Conservation (phyloP, 2,329 filamentous ascomycete species). For the Aspergillus niger region DNA sequence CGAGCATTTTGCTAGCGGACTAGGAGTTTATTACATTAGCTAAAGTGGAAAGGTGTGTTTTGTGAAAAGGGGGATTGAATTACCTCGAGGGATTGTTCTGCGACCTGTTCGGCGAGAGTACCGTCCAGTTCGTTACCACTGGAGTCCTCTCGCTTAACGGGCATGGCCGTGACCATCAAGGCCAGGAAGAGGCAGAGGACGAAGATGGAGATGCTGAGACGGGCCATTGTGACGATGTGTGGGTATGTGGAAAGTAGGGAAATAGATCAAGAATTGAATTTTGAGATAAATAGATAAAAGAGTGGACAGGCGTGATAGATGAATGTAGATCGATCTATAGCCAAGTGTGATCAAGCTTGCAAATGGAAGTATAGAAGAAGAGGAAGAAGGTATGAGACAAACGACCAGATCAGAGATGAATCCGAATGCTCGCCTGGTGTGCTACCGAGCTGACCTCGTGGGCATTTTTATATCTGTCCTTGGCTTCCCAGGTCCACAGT, state of each 20-base stretch:
- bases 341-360: not conserved
- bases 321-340: constrained; percentile 10
- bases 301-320: constrained; percentile 18
- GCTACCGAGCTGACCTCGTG: not conserved
- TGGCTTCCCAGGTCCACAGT: not conserved
- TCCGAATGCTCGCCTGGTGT: not conserved
- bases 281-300: constrained; percentile 10
- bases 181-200: constrained; percentile 34
- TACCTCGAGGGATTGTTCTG: constrained; percentile 24
- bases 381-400: not conserved
- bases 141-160: constrained; percentile 20
- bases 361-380: not conserved
- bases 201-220: constrained; percentile 33
- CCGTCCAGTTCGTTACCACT: not conserved
- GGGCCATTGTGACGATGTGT: constrained; percentile 30
- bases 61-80: not conserved
- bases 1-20: constrained; percentile 22
- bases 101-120: not conserved
- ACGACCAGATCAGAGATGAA: constrained; percentile 1
- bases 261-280: constrained; percentile 14
- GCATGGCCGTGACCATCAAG: constrained; percentile 32
- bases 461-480: not conserved
- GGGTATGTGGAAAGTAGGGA: not conserved
- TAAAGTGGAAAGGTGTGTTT: too few species aligned
- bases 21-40: constrained; percentile 2